A percentile compares a stretch with the other conserved stretches of the same genome.
phyloP scores from a whole-genome alignment of 805 yeast species.

The Saccharomycopsis sp. region DNA sequence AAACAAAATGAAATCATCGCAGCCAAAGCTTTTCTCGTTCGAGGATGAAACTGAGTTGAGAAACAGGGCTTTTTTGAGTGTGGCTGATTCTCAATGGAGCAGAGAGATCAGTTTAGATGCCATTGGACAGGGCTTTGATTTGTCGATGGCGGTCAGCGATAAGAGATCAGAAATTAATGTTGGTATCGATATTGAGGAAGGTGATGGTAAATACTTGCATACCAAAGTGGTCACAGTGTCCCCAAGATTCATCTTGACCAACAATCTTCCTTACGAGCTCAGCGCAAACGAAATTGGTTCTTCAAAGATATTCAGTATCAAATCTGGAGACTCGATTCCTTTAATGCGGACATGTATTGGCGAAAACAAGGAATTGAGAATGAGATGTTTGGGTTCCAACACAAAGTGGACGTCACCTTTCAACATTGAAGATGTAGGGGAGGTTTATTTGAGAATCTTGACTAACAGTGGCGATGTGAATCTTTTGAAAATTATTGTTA shows the following conservation, averaged over 20 bases:
- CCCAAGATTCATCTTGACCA: conserved; percentile 74
- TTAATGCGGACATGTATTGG: conserved; percentile 47
- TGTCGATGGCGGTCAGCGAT: conserved; percentile 39
- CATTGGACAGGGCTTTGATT: conserved; percentile 69
- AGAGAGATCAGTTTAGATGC: conserved; percentile 77
- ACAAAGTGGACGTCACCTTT: conserved; percentile 86
- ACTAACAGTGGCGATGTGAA: conserved; percentile 58
- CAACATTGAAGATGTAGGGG: conserved; percentile 75
- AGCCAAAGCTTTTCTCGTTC: conserved; percentile 83
- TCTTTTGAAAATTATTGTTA: conserved; percentile 60
- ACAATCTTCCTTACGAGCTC: conserved; percentile 46
- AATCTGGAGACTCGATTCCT: conserved; percentile 42
- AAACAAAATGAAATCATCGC: conserved; percentile 29
- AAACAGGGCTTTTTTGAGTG: conserved; percentile 56
- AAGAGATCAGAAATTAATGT: conserved; percentile 55
- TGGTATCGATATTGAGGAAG: conserved; percentile 71
- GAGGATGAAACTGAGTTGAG: conserved; percentile 46
- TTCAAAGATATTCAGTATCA: conserved; percentile 38
- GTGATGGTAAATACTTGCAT: conserved; percentile 71
- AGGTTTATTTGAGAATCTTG: conserved; percentile 60
- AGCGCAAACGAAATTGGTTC: conserved; percentile 64
- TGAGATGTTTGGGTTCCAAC: conserved; percentile 48
- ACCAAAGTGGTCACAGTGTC: conserved; percentile 71
- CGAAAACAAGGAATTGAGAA: conserved; percentile 48
- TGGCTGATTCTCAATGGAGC: conserved; percentile 67